Conservation (phyloP, 129 eudicot genomes). For the Silybum marianum region DNA sequence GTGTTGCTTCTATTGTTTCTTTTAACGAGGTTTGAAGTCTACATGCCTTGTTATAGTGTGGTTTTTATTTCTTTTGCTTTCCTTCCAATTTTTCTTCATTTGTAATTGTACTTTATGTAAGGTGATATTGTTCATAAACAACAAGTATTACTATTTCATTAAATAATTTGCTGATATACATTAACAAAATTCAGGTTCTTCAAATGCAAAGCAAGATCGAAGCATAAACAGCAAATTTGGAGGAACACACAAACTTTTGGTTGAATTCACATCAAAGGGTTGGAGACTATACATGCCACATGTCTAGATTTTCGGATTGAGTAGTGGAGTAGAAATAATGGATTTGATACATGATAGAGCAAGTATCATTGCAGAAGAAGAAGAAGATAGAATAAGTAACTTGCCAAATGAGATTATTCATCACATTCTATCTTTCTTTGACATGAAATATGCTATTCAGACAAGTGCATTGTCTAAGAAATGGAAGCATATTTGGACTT, state of each 20-base stretch:
- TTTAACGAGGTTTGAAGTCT: too few relatives aligned
- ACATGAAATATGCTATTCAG: too few relatives aligned
- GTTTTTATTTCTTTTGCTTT: too few relatives aligned
- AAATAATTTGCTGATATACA: background rate
- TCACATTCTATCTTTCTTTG: too few relatives aligned
- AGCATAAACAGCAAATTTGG: background rate
- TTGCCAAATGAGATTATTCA: slow-evolving; percentile 11
- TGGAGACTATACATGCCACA: background rate
- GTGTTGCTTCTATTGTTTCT: too few relatives aligned
- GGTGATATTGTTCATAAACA: background rate
- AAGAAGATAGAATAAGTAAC: background rate
- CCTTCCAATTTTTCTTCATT: background rate
- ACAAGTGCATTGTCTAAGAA: too few relatives aligned
- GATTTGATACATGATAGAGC: too few relatives aligned
- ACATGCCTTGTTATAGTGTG: too few relatives aligned
- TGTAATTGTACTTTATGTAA: too few relatives aligned
- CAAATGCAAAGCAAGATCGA: background rate
- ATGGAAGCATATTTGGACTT: too few relatives aligned
- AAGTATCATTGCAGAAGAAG: background rate
- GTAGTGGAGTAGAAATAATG: background rate
- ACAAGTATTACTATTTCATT: background rate
- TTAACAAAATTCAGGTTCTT: background rate
- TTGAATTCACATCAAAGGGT: background rate
- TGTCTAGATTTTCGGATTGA: background rate
- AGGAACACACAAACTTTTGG: background rate